A percentile compares a stretch with the other conserved stretches of the same genome.
phyloP scores from a whole-genome alignment of 1,284 basidiomycete genomes.

The Boletus semigastroideus region DNA sequence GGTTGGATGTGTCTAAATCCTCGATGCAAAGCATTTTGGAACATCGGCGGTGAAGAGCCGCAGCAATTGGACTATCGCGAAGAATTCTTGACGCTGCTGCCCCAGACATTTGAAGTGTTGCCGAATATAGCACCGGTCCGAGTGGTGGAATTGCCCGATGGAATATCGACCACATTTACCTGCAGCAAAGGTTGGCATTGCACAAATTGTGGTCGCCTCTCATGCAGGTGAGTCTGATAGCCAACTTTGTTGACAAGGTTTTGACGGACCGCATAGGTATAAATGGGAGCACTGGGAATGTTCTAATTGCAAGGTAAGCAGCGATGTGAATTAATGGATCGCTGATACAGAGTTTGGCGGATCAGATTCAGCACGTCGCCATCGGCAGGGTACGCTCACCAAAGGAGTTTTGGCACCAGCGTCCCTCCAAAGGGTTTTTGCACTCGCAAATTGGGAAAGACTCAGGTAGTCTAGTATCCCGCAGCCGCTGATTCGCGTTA shows the following conservation, averaged over 20 bases:
- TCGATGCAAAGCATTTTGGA: constrained; percentile 57
- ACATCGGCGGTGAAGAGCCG: constrained; percentile 25
- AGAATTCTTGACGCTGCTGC: constrained; percentile 43
- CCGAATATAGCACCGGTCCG: constrained; percentile 35
- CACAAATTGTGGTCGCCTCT: constrained; percentile 61
- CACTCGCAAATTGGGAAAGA: constrained; percentile 32
- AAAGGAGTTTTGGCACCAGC: constrained; percentile 45
- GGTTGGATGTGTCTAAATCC: constrained; percentile 66
- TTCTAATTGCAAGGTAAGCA: constrained; percentile 41
- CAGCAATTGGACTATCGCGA: constrained; percentile 46
- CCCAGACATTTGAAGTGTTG: constrained; percentile 27
- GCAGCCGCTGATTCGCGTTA: neutral
- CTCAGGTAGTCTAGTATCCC: constrained; percentile 22
- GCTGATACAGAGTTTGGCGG: neutral
- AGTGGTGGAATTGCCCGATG: constrained; percentile 25
- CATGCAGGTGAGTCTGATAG: constrained; percentile 53
- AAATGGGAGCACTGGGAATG: constrained; percentile 78
- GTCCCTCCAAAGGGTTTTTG: constrained; percentile 24
- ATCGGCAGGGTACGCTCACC: constrained; percentile 27
- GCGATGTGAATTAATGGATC: neutral
- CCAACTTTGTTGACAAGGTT: neutral
- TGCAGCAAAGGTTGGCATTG: constrained; percentile 74
- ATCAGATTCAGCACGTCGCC: constrained; percentile 17
- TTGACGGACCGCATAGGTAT: constrained; percentile 40
- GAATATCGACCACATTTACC: constrained; percentile 48